phyloP scores from a whole-genome alignment of 305 asterid species.

The Andrographis paniculata region DNA sequence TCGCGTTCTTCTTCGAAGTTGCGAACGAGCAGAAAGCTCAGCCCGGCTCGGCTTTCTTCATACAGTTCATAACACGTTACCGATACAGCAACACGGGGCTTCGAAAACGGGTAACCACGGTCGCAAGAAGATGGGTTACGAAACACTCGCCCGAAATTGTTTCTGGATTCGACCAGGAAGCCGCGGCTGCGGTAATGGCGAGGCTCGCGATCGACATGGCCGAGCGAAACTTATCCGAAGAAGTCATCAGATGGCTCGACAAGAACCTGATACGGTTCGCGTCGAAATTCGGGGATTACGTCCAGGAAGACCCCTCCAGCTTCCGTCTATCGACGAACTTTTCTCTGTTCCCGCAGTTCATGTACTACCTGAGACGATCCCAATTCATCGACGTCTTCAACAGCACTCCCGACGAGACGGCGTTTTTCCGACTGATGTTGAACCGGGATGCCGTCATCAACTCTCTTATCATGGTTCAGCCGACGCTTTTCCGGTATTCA shows the following conservation, averaged over 20 bases:
- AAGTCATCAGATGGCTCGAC: constrained; percentile 79
- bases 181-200: constrained; percentile 91
- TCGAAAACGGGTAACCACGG: constrained; percentile 85
- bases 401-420: constrained; percentile 84
- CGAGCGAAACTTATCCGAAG: constrained; percentile 33
- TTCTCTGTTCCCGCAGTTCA: constrained; percentile 81
- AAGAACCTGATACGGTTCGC: constrained; percentile 55
- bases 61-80: constrained; percentile 71
- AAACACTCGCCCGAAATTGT: constrained; percentile 62
- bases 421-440: constrained; percentile 65
- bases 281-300: constrained; percentile 80
- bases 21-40: constrained; percentile 50
- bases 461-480: constrained; percentile 88
- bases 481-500: constrained; percentile 82
- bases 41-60: constrained; percentile 64
- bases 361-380: constrained; percentile 86
- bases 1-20: constrained; percentile 80
- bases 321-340: constrained; percentile 72
- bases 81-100: constrained; percentile 59
- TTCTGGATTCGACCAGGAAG: constrained; percentile 88
- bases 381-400: constrained; percentile 82
- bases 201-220: constrained; percentile 58
- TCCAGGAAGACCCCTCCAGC: constrained; percentile 77
- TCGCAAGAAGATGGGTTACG: constrained; percentile 85
- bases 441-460: constrained; percentile 86